phyloP scores from a whole-genome alignment of 257 asterid species.

The Lycium barbarum region DNA sequence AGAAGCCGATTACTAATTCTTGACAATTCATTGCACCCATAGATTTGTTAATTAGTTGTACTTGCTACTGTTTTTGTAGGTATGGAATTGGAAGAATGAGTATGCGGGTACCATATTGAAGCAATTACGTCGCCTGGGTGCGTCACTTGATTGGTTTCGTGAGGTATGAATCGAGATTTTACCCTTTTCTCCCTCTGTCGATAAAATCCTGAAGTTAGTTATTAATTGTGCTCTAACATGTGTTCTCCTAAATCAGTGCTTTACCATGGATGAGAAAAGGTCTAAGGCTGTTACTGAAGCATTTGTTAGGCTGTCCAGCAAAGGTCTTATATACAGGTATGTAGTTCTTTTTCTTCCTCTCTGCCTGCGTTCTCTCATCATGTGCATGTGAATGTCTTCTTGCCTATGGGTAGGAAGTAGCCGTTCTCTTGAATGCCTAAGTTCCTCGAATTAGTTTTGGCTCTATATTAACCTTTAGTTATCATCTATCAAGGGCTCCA shows the following conservation, averaged over 20 bases:
- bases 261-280: slow-evolving; percentile 89
- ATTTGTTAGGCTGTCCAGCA: slow-evolving; percentile 74
- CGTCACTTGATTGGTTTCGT: slow-evolving; percentile 91
- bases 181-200: background rate
- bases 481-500: slow-evolving; percentile 60
- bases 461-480: slow-evolving; percentile 25
- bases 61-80: slow-evolving; percentile 47
- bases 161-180: slow-evolving; percentile 57
- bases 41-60: background rate
- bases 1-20: background rate
- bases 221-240: background rate
- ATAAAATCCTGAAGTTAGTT: background rate
- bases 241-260: slow-evolving; percentile 53
- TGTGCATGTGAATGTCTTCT: too few species aligned
- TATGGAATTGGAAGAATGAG: slow-evolving; percentile 87
- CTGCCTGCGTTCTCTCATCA: background rate
- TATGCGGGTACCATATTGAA: slow-evolving; percentile 83
- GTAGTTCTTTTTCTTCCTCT: background rate
- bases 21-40: slow-evolving; percentile 10
- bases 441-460: slow-evolving; percentile 12
- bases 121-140: slow-evolving; percentile 88
- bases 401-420: background rate
- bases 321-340: slow-evolving; percentile 85
- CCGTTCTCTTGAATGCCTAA: slow-evolving; percentile 3
- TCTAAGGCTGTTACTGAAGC: slow-evolving; percentile 91